Base-by-base conservation (phyloP, 768 basidiomycete genomes). In the Wakefieldia striispora region DNA sequence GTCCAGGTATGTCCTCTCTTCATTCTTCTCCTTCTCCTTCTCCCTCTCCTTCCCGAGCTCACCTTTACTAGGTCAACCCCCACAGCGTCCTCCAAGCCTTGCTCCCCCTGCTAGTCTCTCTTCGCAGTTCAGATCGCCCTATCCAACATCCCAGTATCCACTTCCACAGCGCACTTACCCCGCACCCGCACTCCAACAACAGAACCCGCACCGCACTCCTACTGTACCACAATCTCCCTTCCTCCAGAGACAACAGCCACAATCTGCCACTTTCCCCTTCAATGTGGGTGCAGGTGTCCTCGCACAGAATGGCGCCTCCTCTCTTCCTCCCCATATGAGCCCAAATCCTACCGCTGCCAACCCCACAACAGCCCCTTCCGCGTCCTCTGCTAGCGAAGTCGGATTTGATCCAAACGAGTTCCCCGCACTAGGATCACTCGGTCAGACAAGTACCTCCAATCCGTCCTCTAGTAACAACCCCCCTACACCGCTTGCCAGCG, bases 341-440 rank as follows among this genome's bases (percentile, higher is more conserved):
- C 76, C 77, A 16, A 74, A 66, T 62, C 75, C 71, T 45, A 70
- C 51, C 61, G 66, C 59, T 52, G 65, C 63, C 0, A 67, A 65
- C 0, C 61, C 65, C 24, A 73, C 76, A 37, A 75, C 70, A 48
- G 78, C 83, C 33, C 79, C 82, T 40, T 82, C 81, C 41, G 78
- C 75, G 53, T 83, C 82, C 43, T 85, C 85, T 23, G 73, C 80
- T 29, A 84, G 79, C 66, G 89, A 91, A 63, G 83, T 88, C 50
- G 86, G 84, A 17, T 80, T 91, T 34, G 90, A 91, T 73, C 88
- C 83, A 27, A 90, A 88, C 62, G 90, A 91, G 68, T 91, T 91
- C 59, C 90, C 90, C n/a, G 89, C 88, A 13, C 79, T 92, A 17
- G 90, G 90, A 27, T 74, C 78, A 35, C 83, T 84, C 37, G 76